Percentiles rank a stretch among this genome's conserved stretches.
phyloP scores from a whole-genome alignment of 345 rosid genomes.

The Firmiana major region DNA sequence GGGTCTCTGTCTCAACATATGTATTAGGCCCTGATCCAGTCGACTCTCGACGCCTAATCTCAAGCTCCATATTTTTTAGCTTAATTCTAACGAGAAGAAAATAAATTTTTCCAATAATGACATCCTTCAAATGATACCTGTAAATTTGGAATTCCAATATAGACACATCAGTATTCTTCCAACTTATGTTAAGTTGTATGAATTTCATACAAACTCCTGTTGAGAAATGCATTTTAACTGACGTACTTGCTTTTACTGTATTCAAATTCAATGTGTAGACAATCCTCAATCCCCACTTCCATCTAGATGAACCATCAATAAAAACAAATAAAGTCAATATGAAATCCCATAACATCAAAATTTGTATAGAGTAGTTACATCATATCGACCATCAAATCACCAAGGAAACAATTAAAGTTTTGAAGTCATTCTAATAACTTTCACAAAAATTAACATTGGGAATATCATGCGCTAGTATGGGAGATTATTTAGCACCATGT shows the following conservation, averaged over 20 bases:
- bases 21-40: constrained; percentile 65
- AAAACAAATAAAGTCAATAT: not conserved
- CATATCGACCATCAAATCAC: not conserved
- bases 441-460: not conserved
- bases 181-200: not conserved
- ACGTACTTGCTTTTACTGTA: constrained; percentile 68
- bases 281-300: constrained; percentile 71
- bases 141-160: not conserved
- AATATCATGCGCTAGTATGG: not conserved
- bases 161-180: not conserved
- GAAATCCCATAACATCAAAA: not conserved
- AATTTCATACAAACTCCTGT: not conserved
- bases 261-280: constrained; percentile 63
- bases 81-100: constrained; percentile 61
- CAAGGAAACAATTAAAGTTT: not conserved
- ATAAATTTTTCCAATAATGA: constrained; percentile 57
- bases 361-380: not conserved
- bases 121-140: constrained; percentile 65
- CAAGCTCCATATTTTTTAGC: constrained; percentile 67
- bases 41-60: constrained; percentile 63
- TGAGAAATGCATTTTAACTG: not conserved
- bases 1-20: constrained; percentile 61
- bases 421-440: not conserved
- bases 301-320: constrained; percentile 20
- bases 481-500: not conserved